Percentiles rank a stretch among this genome's conserved stretches.
These are phyloP conservation scores for Orobanche coerulescens DNA, from an alignment of 257 asterid species.

Conservation along the genomic window DNA sequence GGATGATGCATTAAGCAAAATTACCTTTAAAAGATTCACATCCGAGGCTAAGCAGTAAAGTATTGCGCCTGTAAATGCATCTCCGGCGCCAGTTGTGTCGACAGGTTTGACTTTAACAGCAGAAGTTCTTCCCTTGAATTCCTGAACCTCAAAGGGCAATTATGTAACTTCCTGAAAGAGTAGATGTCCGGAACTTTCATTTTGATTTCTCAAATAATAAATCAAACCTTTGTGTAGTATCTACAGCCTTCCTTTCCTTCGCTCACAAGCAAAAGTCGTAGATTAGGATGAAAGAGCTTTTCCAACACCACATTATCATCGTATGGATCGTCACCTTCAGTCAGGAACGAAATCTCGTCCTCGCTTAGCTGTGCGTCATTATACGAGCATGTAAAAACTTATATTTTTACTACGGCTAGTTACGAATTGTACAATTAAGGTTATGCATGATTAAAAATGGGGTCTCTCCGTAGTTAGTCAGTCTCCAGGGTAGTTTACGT, in stretches of 20 bases:
- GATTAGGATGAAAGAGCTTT: conserved; percentile 74
- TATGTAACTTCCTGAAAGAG: background rate
- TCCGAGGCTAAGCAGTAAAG: conserved; percentile 57
- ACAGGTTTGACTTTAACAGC: conserved; percentile 54
- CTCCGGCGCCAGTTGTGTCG: conserved; percentile 96
- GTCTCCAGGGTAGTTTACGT: too few relatives aligned
- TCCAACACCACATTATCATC: conserved; percentile 66
- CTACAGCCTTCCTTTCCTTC: conserved; percentile 87
- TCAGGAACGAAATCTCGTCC: conserved; percentile 77
- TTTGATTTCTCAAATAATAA: background rate
- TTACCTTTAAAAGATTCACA: conserved; percentile 45
- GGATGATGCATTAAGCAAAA: conserved; percentile 11
- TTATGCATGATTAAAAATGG: too few relatives aligned
- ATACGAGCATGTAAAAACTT: conserved; percentile 1
- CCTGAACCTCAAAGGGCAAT: conserved; percentile 28
- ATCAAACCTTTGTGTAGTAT: conserved; percentile 77
- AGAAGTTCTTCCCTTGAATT: conserved; percentile 76
- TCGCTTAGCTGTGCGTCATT: conserved; percentile 68
- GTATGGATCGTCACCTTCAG: conserved; percentile 56
- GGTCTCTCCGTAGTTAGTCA: too few relatives aligned
- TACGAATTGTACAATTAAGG: too few relatives aligned
- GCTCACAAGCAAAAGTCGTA: conserved; percentile 64
- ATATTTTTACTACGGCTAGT: too few relatives aligned
- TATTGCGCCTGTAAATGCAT: conserved; percentile 78
- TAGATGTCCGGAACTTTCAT: background rate